These are phyloP conservation scores for Thymus quinquecostatus DNA, from an alignment of 257 asterid species.

Conservation along the genomic window DNA sequence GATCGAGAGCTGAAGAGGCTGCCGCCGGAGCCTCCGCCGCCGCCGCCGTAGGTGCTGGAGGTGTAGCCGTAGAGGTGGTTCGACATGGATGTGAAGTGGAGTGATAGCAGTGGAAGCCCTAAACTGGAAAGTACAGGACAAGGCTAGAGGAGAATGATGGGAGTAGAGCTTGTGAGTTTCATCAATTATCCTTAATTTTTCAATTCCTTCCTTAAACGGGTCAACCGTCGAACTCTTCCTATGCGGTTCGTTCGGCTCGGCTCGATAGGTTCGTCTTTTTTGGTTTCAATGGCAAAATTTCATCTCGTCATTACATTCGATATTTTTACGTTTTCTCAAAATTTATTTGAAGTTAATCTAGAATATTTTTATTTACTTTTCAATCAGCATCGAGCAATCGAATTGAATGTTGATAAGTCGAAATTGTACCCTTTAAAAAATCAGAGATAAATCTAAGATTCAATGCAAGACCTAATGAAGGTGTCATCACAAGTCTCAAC, in stretches of 20 bases:
- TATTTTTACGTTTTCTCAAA: too few species aligned
- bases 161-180: not conserved
- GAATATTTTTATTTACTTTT: too few species aligned
- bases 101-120: conserved; percentile 38
- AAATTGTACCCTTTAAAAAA: too few species aligned
- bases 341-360: too few species aligned
- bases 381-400: too few species aligned
- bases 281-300: too few species aligned
- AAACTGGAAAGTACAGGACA: conserved; percentile 24
- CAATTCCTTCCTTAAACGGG: not conserved
- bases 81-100: conserved; percentile 41
- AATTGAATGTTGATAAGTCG: too few species aligned
- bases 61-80: conserved; percentile 64
- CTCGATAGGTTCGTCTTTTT: too few species aligned
- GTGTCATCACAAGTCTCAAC: too few species aligned
- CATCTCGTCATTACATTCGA: too few species aligned
- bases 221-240: not conserved
- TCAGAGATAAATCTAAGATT: too few species aligned
- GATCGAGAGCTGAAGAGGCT: conserved; percentile 51
- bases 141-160: conserved; percentile 15
- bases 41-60: conserved; percentile 47
- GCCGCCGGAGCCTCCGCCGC: conserved; percentile 36
- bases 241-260: not conserved
- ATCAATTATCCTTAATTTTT: not conserved
- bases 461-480: too few species aligned